These are phyloP conservation scores for Botrytis tulipae DNA, from an alignment of 2,329 filamentous ascomycete genomes.

Conservation along the genomic window DNA sequence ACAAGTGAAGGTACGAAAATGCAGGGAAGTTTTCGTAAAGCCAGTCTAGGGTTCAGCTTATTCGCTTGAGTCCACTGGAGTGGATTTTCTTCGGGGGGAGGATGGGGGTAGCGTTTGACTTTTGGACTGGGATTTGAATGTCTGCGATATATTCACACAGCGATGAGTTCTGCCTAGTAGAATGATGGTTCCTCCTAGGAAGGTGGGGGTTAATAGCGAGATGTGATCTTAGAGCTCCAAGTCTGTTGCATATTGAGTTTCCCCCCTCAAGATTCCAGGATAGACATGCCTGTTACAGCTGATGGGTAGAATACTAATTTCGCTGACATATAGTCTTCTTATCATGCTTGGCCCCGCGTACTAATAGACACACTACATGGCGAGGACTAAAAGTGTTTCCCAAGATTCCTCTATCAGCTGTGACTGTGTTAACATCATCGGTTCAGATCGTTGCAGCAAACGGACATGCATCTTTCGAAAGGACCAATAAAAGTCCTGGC, in stretches of 20 bases:
- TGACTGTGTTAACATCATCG: neutral
- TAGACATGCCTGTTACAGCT: neutral
- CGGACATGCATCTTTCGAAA: neutral
- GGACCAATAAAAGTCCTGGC: neutral
- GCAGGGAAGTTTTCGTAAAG: neutral
- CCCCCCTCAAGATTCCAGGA: neutral
- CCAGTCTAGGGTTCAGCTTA: neutral
- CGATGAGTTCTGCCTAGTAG: neutral
- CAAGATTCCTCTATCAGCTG: neutral
- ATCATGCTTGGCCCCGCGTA: neutral
- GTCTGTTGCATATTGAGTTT: neutral
- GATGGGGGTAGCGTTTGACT: neutral
- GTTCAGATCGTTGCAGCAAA: neutral
- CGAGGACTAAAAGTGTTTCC: neutral
- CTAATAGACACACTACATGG: neutral
- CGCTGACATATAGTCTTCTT: neutral
- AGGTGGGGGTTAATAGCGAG: too few species aligned
- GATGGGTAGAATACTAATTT: neutral
- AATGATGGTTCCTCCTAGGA: neutral
- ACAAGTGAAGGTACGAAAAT: neutral
- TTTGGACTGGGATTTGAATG: neutral
- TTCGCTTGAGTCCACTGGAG: neutral
- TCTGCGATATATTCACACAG: neutral
- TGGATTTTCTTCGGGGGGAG: neutral
- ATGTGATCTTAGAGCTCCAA: neutral